Evolutionary conservation across 2,329 filamentous ascomycete genomes (phyloP), one percentile per base, ranked within the genome.

Genomic region (Xylaria sp.): DNA sequence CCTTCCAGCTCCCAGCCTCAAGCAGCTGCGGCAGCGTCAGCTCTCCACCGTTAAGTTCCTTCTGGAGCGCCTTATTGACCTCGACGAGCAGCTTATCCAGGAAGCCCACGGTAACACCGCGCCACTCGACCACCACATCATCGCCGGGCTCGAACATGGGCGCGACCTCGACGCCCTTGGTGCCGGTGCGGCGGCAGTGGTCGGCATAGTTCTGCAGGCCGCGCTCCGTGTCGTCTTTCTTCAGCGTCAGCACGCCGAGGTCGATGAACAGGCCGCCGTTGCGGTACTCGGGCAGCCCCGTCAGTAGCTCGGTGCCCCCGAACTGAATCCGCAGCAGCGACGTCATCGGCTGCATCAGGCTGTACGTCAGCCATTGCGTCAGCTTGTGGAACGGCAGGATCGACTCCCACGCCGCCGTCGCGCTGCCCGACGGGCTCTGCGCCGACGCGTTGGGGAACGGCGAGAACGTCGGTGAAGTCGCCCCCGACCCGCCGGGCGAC

Each of bases 1-100:
- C 92, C 89, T 97, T 97, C 93, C 94, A 99, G 69, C 91, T 96
- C 47, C 94, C 94, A 13, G 93, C 94, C 73, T 97, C 94, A 17
- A 99, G 80, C 77, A 99, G 85, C 72, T 99, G 94, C 5, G 92
- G 86, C 63, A 97, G 74, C 39, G 79, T 90, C 70, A 99, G 75
- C 62, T 93, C 85, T 37, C 84, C 77, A 2, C 89, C 91, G 7
- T 78, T 80, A 39, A 97, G 74, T 50, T 85, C 81, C 2, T 66
- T 68, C 51, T 83, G 85, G 44, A 97, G 75, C 39, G 78, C 73
- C 70, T 90, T 91, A 62, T 92, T 88, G 54, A 90, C 86, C 2
- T 77, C 63, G 1, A 46, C 78, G 17, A 89, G 76, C 11, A 92
- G 77, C 63, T 88, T 82, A 69, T 92, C 89, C 47, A 92, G 71